Evolutionary conservation across 2,329 filamentous ascomycete species (phyloP).

Genomic region (Penicillium corylophilum): DNA sequence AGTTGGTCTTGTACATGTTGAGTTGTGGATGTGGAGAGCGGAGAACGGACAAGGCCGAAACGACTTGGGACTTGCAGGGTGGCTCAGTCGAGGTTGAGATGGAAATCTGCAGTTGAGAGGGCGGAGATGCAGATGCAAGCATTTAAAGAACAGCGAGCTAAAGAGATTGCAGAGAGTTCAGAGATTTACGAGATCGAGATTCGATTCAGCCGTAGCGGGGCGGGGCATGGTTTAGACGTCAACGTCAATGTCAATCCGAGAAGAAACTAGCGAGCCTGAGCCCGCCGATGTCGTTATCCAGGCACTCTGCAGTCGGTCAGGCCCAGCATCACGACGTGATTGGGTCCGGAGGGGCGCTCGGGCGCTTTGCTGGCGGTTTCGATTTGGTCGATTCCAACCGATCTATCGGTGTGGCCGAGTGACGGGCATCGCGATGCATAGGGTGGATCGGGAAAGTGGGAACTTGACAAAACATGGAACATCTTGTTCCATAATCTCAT

Average conservation of each 20-base stretch:
- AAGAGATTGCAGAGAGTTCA: too few species aligned
- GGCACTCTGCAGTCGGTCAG: constrained; percentile 4
- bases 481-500: too few species aligned
- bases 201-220: constrained; percentile 17
- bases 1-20: constrained; percentile 43
- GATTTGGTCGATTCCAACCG: constrained; percentile 8
- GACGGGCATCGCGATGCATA: too few species aligned
- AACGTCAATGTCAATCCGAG: constrained; percentile 14
- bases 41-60: background rate
- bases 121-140: constrained; percentile 17
- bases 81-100: background rate
- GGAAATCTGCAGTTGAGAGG: constrained; percentile 10
- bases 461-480: too few species aligned
- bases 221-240: constrained; percentile 9
- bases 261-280: constrained; percentile 1
- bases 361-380: background rate
- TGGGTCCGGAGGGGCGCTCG: background rate
- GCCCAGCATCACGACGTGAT: background rate
- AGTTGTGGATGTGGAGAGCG: background rate
- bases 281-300: constrained; percentile 9
- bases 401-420: constrained; percentile 16
- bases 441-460: too few species aligned
- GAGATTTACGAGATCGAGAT: too few species aligned
- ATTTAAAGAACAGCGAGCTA: too few species aligned
- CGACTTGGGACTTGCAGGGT: background rate